These are phyloP conservation scores for Croton setiger DNA, from an alignment of 441 rosid genomes.

Conservation along the genomic window DNA sequence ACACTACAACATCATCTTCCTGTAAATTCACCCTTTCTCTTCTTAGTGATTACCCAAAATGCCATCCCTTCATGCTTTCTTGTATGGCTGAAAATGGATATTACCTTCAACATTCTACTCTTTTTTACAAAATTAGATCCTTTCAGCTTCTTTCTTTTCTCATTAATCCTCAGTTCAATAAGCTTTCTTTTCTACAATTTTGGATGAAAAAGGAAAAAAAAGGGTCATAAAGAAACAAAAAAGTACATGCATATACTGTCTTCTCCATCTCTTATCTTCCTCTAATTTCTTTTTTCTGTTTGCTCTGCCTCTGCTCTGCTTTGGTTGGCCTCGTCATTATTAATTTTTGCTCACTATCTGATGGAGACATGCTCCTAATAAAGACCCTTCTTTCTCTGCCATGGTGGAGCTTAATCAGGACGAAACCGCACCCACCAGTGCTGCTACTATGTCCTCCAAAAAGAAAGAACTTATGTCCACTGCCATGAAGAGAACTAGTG, in stretches of 20 bases:
- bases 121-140: neutral
- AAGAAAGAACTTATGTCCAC: constrained; percentile 79
- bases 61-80: constrained; percentile 23
- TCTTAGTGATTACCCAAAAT: constrained; percentile 20
- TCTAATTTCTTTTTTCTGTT: neutral
- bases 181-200: neutral
- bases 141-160: neutral
- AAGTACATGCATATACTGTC: constrained; percentile 15
- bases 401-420: constrained; percentile 42
- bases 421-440: constrained; percentile 28
- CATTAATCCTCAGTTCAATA: constrained; percentile 9
- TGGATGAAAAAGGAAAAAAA: neutral
- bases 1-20: constrained; percentile 33
- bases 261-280: constrained; percentile 7
- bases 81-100: constrained; percentile 27
- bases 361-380: constrained; percentile 35
- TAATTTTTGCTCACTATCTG: neutral
- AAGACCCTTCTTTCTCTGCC: constrained; percentile 30
- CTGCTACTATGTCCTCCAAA: constrained; percentile 52
- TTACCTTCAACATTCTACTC: neutral
- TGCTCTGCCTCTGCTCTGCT: neutral
- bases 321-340: constrained; percentile 18
- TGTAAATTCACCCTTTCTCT: constrained; percentile 10
- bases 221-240: constrained; percentile 25
- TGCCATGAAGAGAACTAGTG: constrained; percentile 96